Evolutionary conservation across 208 protist species (phyloP).

Genomic region (Crithidia fasciculata): DNA sequence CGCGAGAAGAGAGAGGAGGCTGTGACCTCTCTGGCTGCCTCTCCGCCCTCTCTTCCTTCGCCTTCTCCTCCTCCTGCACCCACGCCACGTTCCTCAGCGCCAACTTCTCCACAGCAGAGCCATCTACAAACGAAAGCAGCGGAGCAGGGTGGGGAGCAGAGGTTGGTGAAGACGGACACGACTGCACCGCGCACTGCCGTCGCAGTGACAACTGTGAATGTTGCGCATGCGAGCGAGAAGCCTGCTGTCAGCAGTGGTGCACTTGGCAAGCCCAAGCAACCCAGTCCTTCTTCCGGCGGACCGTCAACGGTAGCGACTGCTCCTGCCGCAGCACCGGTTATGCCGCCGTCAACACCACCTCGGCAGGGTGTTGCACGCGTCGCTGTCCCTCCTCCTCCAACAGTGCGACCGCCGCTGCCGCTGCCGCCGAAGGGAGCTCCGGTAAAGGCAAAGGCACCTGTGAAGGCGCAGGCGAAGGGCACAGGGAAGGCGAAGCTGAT

Average conservation of each 20-base stretch:
- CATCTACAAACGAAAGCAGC: not conserved
- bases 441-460: slow-evolving; percentile 5
- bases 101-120: not conserved
- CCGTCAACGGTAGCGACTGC: too few species aligned
- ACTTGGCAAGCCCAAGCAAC: too few species aligned
- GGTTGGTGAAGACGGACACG: too few species aligned
- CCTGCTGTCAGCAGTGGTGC: too few species aligned
- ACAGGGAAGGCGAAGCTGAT: slow-evolving; percentile 32
- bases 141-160: too few species aligned
- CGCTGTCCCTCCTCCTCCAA: not conserved
- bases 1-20: not conserved
- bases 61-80: not conserved
- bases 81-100: not conserved
- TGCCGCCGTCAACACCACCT: too few species aligned
- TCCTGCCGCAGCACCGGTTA: too few species aligned
- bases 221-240: too few species aligned
- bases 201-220: too few species aligned
- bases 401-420: not conserved
- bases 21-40: not conserved
- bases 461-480: slow-evolving; percentile 10
- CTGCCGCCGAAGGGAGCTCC: not conserved
- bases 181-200: too few species aligned
- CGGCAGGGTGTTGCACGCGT: not conserved
- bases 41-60: not conserved
- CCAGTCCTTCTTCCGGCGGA: too few species aligned